Evolutionary conservation across 495 filamentous ascomycete genomes (phyloP).

Genomic region (Astrothelium subdiscretum): DNA sequence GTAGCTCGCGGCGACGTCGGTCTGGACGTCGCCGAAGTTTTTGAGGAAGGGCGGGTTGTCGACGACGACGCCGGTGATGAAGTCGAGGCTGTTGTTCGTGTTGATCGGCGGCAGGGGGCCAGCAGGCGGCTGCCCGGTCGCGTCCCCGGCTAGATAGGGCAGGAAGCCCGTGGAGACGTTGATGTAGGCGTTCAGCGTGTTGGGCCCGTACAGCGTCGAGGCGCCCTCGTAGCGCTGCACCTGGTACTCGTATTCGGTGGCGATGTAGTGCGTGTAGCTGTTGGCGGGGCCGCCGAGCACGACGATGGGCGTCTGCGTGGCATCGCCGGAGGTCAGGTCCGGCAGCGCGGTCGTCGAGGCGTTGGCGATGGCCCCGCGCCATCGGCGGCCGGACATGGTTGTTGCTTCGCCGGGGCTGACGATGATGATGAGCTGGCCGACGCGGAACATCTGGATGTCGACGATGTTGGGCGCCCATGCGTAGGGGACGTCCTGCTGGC

Average conservation of each 20-base stretch:
- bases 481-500: constrained; percentile 68
- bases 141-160: constrained; percentile 48
- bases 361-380: constrained; percentile 66
- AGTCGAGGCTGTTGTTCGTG: constrained; percentile 63
- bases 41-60: constrained; percentile 64
- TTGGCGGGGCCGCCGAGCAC: constrained; percentile 92
- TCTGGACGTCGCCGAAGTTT: constrained; percentile 60
- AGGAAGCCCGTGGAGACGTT: constrained; percentile 66
- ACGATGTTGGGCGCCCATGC: constrained; percentile 88
- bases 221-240: constrained; percentile 93
- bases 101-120: constrained; percentile 73
- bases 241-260: constrained; percentile 82
- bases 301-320: constrained; percentile 46
- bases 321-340: background rate
- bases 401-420: constrained; percentile 85
- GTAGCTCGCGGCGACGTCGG: constrained; percentile 46
- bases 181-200: constrained; percentile 83
- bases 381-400: constrained; percentile 89
- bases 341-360: constrained; percentile 37
- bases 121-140: constrained; percentile 30
- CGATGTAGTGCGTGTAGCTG: constrained; percentile 91
- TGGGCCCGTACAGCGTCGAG: constrained; percentile 87
- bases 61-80: constrained; percentile 68
- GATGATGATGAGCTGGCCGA: constrained; percentile 80
- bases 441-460: constrained; percentile 78